Evolutionary conservation across 345 rosid genomes (phyloP), one percentile per base, ranked within the genome.

Genomic region (Durio zibethinus): DNA sequence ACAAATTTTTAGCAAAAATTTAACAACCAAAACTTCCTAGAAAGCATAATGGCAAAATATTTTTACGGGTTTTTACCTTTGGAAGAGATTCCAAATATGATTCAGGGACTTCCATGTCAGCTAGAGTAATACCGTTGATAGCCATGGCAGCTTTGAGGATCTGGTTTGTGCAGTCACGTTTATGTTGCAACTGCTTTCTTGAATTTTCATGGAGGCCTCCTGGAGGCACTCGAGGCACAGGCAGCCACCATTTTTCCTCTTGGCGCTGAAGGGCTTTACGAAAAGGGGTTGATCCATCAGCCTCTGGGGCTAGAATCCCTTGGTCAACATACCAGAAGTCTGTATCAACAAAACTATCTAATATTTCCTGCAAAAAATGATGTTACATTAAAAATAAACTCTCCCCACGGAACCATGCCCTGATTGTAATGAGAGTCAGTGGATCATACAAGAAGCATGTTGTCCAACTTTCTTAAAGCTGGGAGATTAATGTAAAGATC

Each of bases 211-310:
- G 78, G 43, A 97, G 97, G 74, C 99, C 99, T 76, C 89, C 88
- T 5, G 89, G 85, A 71, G 94, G 93, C 59, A 97, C 92, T 23
- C 92, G 89, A 76, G 99, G 99, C 77, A 94, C 94, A 0, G 99
- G 98, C 9, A 97, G 90, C 99, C 99, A 97, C 99, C 99, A 97
- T 83, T 97, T 97, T 71, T 94, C 98, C 82, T 94, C 99, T 76
- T 92, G 99, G 52, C 99, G 97, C 81, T 88, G 97, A 80, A 94
- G 86, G 73, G 89, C 82, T 79, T 85, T 87, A 4, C 85, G 86
- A 68, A 90, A 94, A 63, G 99, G 88, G 6, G 92, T 18, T 29
- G 98, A 90, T 12, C 93, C 97, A 68, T 90, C 93, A 31, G 89
- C 79, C 74, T 92, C 97, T 18, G 87, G 82, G 0, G 95, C 89